A percentile compares a stretch with the other conserved stretches of the same genome.
phyloP scores from a whole-genome alignment of 306 rosid species.

The Heteromeles arbutifolia region DNA sequence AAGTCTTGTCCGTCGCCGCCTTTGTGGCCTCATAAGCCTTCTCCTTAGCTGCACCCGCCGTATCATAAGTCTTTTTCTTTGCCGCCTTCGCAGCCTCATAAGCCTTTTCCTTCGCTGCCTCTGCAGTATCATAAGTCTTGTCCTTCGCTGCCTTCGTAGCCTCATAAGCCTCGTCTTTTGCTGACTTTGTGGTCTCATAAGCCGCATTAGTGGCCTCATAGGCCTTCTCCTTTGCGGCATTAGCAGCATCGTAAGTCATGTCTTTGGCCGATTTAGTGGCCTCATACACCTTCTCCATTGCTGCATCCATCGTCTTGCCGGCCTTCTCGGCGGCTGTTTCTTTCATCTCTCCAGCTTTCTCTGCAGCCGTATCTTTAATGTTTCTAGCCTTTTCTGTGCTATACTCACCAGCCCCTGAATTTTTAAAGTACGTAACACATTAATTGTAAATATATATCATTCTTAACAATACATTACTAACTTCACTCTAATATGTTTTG shows the following conservation, averaged over 20 bases:
- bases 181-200: background rate
- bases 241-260: slow-evolving; percentile 9
- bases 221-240: slow-evolving; percentile 25
- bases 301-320: slow-evolving; percentile 9
- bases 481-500: background rate
- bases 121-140: slow-evolving; percentile 5
- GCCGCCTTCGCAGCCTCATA: background rate
- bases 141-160: background rate
- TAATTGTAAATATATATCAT: background rate
- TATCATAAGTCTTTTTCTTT: slow-evolving; percentile 2
- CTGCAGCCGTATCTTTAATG: slow-evolving; percentile 13
- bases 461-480: background rate
- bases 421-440: too few species aligned
- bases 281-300: slow-evolving; percentile 26
- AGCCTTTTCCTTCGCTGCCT: background rate
- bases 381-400: slow-evolving; percentile 38
- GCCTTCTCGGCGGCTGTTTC: slow-evolving; percentile 2
- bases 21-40: background rate
- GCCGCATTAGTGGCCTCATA: background rate
- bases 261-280: background rate
- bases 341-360: background rate
- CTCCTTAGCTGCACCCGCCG: slow-evolving; percentile 26
- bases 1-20: slow-evolving; percentile 1
- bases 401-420: slow-evolving; percentile 44
- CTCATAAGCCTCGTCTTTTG: slow-evolving; percentile 3